These are phyloP conservation scores for Passalora sequoiae DNA, from an alignment of 2,329 filamentous ascomycete genomes.

Conservation along the genomic window DNA sequence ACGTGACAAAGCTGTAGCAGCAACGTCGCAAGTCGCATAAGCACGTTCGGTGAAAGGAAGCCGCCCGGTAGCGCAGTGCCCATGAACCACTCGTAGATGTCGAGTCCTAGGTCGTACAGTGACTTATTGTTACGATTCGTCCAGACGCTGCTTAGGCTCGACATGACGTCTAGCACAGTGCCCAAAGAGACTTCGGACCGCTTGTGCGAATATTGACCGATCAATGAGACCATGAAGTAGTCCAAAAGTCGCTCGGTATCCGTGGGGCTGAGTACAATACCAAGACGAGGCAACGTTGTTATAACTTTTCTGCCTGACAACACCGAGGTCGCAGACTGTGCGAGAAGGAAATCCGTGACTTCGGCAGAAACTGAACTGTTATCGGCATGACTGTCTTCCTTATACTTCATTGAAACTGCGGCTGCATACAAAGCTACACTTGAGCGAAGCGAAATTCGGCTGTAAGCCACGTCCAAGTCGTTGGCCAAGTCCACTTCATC, in stretches of 20 bases:
- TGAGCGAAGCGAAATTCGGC: conserved; percentile 18
- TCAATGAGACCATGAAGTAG: conserved; percentile 44
- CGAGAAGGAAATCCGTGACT: conserved; percentile 25
- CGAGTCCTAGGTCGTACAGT: conserved; percentile 61
- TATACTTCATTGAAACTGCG: conserved; percentile 6
- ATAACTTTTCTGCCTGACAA: conserved; percentile 26
- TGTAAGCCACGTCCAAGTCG: conserved; percentile 30
- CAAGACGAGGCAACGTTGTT: conserved; percentile 19
- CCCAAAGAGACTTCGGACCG: conserved; percentile 69
- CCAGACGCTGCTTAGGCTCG: conserved; percentile 61
- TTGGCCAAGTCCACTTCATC: conserved; percentile 44
- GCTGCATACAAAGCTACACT: conserved; percentile 24
- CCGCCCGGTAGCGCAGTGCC: conserved; percentile 61
- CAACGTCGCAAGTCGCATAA: conserved; percentile 62
- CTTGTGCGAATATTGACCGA: conserved; percentile 56
- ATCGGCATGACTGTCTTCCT: background rate
- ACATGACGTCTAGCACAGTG: conserved; percentile 63
- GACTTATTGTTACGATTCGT: conserved; percentile 50
- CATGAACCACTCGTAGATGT: conserved; percentile 76
- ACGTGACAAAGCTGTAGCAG: conserved; percentile 64
- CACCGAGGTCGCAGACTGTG: conserved; percentile 19
- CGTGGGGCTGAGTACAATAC: conserved; percentile 23
- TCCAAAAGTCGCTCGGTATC: conserved; percentile 45
- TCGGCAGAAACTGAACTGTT: conserved; percentile 8
- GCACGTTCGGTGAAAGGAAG: conserved; percentile 63